Conservation (phyloP, 2,329 filamentous ascomycete species). For the Exophiala bonariae region DNA sequence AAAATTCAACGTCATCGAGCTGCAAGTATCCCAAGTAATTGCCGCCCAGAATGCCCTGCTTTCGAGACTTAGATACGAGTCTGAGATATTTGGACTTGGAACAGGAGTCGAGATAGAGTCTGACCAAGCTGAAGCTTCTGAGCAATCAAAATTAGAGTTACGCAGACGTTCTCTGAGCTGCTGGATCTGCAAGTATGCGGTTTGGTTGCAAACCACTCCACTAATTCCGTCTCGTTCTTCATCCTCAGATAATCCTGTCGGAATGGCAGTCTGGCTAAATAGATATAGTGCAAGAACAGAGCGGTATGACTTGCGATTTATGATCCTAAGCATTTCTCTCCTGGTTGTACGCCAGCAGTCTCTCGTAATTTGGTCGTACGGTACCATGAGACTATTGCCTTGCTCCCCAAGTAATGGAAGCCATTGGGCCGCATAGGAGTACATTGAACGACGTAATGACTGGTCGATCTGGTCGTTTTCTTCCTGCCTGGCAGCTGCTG, state of each 20-base stretch:
- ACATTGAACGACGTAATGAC: conserved; percentile 27
- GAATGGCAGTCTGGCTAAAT: conserved; percentile 42
- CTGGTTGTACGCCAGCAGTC: conserved; percentile 38
- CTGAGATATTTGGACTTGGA: conserved; percentile 30
- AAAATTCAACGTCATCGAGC: conserved; percentile 41
- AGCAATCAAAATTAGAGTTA: conserved; percentile 42
- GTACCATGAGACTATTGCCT: neutral
- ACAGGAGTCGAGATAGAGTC: conserved; percentile 17
- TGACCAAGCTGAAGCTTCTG: conserved; percentile 36
- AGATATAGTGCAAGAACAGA: conserved; percentile 42
- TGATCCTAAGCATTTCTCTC: conserved; percentile 41
- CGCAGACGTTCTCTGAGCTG: conserved; percentile 38
- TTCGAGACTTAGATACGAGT: conserved; percentile 39
- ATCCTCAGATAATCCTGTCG: conserved; percentile 39
- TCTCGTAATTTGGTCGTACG: conserved; percentile 22
- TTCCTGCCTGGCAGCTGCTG: conserved; percentile 4
- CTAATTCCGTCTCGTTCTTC: conserved; percentile 42
- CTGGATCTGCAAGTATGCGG: conserved; percentile 43
- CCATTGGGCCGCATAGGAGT: conserved; percentile 31
- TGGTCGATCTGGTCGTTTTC: conserved; percentile 27
- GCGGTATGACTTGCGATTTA: conserved; percentile 42
- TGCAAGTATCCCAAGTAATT: conserved; percentile 43
- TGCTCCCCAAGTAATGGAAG: conserved; percentile 17
- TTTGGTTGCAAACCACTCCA: conserved; percentile 41
- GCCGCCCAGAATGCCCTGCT: conserved; percentile 44